Evolutionary conservation across 2,329 filamentous ascomycete genomes (phyloP), one percentile per base, ranked within the genome.

Genomic region (Ophiostoma pallidulum): DNA sequence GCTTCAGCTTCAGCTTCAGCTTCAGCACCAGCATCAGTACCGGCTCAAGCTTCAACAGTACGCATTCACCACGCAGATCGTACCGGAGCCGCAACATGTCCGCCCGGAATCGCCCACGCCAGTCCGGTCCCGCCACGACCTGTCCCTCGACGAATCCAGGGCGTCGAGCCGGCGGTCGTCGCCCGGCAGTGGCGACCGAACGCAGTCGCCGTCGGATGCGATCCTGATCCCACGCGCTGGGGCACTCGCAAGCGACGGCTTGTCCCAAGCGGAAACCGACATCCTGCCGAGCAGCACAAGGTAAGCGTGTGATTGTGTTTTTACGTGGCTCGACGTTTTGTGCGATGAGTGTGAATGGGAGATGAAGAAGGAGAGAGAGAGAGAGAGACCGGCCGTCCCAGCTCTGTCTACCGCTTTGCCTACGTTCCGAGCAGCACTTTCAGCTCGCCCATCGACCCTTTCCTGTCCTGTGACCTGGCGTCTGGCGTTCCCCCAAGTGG

Each of bases 61-160:
- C 4, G 51, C 53, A 3, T 50, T 53, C 7, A 47, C 49, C 48
- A 22, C 20, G n/a, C 22, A 22, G 16, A 20, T 16, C 2, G 4
- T n/a, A 1, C 28, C 39, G 14, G 16, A 37, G 12, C n/a, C 8
- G 7, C 38, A 36, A 8, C 33, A 40, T 0, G 42, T 44, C 31
- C 48, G 26, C 36, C 53, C 55, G 3, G 52, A 55, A 5, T 59
- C 59, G 6, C 56, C 57, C 16, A 57, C 53, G 22, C 57, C 57
- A 20, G 54, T 49, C 12, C 43, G 41, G 36, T 44, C 22, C 3
- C 44, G 45, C 18, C 50, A 56, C 16, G 37, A 45, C 13, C 22
- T 49, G 4, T 40, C 50, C 2, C 46, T 41, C 9, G 46, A 53
- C 12, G 29, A 36, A 3, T 49, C 49, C 2, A 44, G 46, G 4